Percentiles rank a stretch among this genome's conserved stretches.
Evolutionary conservation across 2,329 filamentous ascomycete genomes (phyloP).

Genomic region (Myotisia sp.): DNA sequence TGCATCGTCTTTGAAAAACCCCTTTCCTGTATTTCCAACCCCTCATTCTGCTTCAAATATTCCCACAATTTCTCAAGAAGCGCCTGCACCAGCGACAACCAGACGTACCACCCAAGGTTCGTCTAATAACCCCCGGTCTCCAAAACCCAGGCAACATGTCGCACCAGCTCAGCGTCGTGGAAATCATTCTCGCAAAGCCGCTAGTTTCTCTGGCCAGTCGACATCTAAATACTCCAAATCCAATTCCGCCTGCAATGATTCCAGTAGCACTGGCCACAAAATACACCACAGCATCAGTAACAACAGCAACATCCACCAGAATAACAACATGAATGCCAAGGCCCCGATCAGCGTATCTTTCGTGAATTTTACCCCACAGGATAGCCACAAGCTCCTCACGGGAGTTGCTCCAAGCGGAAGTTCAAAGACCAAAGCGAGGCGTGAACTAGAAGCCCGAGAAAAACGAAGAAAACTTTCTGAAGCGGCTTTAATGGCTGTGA

Average conservation of each 20-base stretch:
- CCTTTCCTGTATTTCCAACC: slow-evolving; percentile 2
- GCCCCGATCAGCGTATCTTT: slow-evolving; percentile 39
- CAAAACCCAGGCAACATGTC: slow-evolving; percentile 19
- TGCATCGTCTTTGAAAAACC: slow-evolving; percentile 3
- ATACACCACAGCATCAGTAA: background rate
- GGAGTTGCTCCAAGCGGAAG: slow-evolving; percentile 86
- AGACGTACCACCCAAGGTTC: background rate
- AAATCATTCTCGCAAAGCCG: slow-evolving; percentile 27
- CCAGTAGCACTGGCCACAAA: background rate
- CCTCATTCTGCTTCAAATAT: slow-evolving; percentile 6
- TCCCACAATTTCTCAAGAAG: slow-evolving; percentile 1
- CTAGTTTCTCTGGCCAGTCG: slow-evolving; percentile 15
- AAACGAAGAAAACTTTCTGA: slow-evolving; percentile 41
- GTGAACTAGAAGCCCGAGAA: slow-evolving; percentile 77
- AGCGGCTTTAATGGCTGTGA: slow-evolving; percentile 30
- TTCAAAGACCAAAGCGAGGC: slow-evolving; percentile 82
- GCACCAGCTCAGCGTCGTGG: slow-evolving; percentile 21
- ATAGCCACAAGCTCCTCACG: slow-evolving; percentile 64
- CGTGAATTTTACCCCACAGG: slow-evolving; percentile 77
- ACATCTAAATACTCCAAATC: slow-evolving; percentile 20
- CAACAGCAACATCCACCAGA: background rate
- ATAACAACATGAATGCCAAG: slow-evolving; percentile 4
- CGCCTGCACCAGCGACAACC: slow-evolving; percentile 6
- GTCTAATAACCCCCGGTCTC: slow-evolving; percentile 12
- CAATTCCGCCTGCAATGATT: background rate